Percentiles rank a stretch among this genome's conserved stretches.
Conservation (phyloP, 208 protist genomes). For the Leishmania arabica region DNA sequence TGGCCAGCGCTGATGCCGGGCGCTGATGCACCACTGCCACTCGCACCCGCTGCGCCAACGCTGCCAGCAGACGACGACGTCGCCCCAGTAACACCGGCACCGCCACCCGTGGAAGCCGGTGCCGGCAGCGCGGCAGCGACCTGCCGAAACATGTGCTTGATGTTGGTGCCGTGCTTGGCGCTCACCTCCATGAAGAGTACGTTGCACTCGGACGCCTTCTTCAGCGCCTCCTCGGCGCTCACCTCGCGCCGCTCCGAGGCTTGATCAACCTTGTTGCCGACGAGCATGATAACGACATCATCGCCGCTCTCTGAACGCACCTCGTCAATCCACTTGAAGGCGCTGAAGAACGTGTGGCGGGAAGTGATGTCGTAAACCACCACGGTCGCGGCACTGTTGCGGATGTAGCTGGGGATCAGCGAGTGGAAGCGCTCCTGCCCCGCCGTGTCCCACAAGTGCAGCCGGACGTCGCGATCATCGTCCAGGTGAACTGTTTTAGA, state of each 20-base stretch:
- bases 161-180: constrained; percentile 87
- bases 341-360: constrained; percentile 92
- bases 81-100: not conserved
- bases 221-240: constrained; percentile 65
- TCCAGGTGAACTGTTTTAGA: constrained; percentile 98
- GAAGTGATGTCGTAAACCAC: constrained; percentile 98
- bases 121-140: constrained; percentile 60
- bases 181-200: constrained; percentile 96
- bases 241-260: constrained; percentile 64
- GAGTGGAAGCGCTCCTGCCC: constrained; percentile 95
- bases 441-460: constrained; percentile 94
- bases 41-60: not conserved
- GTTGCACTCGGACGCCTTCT: constrained; percentile 87
- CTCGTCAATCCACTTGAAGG: constrained; percentile 97
- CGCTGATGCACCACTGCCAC: not conserved
- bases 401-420: constrained; percentile 95
- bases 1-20: constrained; percentile 9
- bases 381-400: constrained; percentile 97
- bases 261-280: constrained; percentile 98
- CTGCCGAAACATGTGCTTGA: constrained; percentile 80
- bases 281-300: constrained; percentile 95
- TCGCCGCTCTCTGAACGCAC: constrained; percentile 96
- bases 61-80: not conserved
- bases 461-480: constrained; percentile 72
- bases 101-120: constrained; percentile 6